Percentiles rank a stretch among this genome's conserved stretches.
Evolutionary conservation across 2,329 filamentous ascomycete genomes (phyloP).

Genomic region (Scopulariopsis brevicaulis): DNA sequence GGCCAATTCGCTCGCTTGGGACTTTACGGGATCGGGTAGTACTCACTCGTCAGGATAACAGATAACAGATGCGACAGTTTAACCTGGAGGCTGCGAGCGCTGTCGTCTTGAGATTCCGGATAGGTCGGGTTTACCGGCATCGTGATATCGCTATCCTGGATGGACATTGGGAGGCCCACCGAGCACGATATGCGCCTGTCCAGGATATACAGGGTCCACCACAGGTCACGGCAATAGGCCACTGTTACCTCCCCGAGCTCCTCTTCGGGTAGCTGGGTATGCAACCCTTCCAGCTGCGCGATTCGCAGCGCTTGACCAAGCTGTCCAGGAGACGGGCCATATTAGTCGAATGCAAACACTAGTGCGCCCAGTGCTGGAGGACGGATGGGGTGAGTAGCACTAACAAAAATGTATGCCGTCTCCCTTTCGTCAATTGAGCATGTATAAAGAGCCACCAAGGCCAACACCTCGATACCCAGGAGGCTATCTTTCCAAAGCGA

Average conservation of each 20-base stretch:
- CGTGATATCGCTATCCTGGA: constrained; percentile 17
- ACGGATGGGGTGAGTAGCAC: constrained; percentile 13
- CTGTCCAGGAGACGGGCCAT: constrained; percentile 1
- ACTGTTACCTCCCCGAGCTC: constrained; percentile 9
- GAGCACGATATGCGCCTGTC: constrained; percentile 16
- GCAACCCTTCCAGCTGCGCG: not conserved
- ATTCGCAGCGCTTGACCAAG: not conserved
- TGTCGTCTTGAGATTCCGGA: constrained; percentile 14
- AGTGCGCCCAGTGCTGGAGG: constrained; percentile 12
- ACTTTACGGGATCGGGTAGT: too few relatives aligned
- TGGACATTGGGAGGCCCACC: constrained; percentile 15
- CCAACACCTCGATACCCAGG: constrained; percentile 19
- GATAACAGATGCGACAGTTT: constrained; percentile 14
- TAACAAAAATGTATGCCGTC: constrained; percentile 24
- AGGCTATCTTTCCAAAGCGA: constrained; percentile 16
- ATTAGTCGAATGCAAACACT: too few relatives aligned
- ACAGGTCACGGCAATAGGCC: constrained; percentile 15
- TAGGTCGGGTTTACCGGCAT: constrained; percentile 17
- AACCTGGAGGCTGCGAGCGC: constrained; percentile 14
- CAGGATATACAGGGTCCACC: constrained; percentile 18
- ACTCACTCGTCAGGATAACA: constrained; percentile 5
- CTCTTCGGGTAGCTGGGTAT: not conserved
- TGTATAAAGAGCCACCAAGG: constrained; percentile 23
- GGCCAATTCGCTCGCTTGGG: too few relatives aligned
- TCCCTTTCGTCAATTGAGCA: constrained; percentile 27